Percentiles rank a stretch among this genome's conserved stretches.
Evolutionary conservation across 495 filamentous ascomycete species (phyloP).

Genomic region (Evansstolkia leycettana): DNA sequence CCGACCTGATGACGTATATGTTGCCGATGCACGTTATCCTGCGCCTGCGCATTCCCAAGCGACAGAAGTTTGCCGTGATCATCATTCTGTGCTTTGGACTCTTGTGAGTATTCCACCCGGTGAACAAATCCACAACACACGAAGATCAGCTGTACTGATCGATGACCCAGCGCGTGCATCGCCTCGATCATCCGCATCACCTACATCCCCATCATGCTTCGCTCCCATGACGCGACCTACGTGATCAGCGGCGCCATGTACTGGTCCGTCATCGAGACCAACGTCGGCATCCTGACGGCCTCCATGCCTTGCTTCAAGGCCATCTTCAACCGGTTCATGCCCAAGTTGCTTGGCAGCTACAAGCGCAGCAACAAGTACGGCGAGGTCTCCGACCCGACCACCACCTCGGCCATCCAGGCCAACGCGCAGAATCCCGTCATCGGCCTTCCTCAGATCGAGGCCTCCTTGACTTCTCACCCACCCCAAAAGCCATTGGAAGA

Average conservation of each 20-base stretch:
- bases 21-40: slow-evolving; percentile 30
- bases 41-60: slow-evolving; percentile 22
- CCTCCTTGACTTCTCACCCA: too few relatives aligned
- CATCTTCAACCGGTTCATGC: slow-evolving; percentile 27
- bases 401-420: too few relatives aligned
- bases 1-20: slow-evolving; percentile 39
- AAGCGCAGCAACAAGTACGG: too few relatives aligned
- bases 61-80: slow-evolving; percentile 21
- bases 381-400: too few relatives aligned
- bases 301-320: slow-evolving; percentile 33
- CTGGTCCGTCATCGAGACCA: slow-evolving; percentile 33
- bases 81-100: slow-evolving; percentile 29
- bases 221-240: slow-evolving; percentile 22
- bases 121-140: too few relatives aligned
- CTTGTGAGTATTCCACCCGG: slow-evolving; percentile 15
- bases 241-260: slow-evolving; percentile 31
- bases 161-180: slow-evolving; percentile 19
- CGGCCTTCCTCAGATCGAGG: too few relatives aligned
- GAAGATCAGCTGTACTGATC: too few relatives aligned
- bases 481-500: too few relatives aligned
- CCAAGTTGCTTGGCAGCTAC: slow-evolving; percentile 9
- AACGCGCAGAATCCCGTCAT: too few relatives aligned
- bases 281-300: slow-evolving; percentile 27
- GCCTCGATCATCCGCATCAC: slow-evolving; percentile 33
- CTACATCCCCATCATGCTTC: slow-evolving; percentile 26